Conservation (phyloP, 192 early-diverging fungal genomes). For the Paraglomus occultum region DNA sequence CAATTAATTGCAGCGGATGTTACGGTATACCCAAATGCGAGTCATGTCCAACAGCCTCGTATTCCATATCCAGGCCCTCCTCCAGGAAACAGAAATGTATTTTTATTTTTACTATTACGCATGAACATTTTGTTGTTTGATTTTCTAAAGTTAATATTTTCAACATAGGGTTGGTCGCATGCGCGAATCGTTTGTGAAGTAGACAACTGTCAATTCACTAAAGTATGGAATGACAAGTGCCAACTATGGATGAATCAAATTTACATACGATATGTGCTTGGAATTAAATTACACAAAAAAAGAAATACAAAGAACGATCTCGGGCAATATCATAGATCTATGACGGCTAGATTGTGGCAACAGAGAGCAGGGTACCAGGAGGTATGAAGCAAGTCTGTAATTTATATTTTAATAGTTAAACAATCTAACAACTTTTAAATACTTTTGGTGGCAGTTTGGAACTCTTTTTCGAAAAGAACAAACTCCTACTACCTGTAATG, state of each 20-base stretch:
- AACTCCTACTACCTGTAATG: slow-evolving; percentile 12
- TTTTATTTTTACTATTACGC: slow-evolving; percentile 12
- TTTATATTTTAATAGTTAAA: slow-evolving; percentile 22
- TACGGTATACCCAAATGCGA: slow-evolving; percentile 7
- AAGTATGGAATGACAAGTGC: slow-evolving; percentile 5
- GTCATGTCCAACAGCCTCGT: slow-evolving; percentile 10
- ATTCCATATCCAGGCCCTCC: slow-evolving; percentile 21
- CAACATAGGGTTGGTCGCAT: not conserved
- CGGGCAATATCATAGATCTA: slow-evolving; percentile 19
- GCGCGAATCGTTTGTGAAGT: slow-evolving; percentile 9
- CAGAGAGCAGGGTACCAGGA: too few species aligned
- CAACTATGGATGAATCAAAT: slow-evolving; percentile 4
- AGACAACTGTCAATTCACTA: not conserved
- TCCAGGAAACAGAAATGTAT: slow-evolving; percentile 14
- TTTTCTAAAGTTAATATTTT: not conserved
- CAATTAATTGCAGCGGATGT: slow-evolving; percentile 20
- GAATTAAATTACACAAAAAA: slow-evolving; percentile 22
- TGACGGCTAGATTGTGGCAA: slow-evolving; percentile 1
- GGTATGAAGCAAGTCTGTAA: slow-evolving; percentile 14
- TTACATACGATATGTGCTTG: slow-evolving; percentile 8
- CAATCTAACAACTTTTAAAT: slow-evolving; percentile 21
- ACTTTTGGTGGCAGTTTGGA: slow-evolving; percentile 21
- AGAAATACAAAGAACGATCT: too few species aligned
- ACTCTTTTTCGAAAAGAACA: slow-evolving; percentile 6
- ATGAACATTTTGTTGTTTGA: slow-evolving; percentile 23